Percentiles rank a stretch among this genome's conserved stretches.
Evolutionary conservation across 1,284 basidiomycete species (phyloP).

Genomic region (Cutaneotrichosporon sp.): DNA sequence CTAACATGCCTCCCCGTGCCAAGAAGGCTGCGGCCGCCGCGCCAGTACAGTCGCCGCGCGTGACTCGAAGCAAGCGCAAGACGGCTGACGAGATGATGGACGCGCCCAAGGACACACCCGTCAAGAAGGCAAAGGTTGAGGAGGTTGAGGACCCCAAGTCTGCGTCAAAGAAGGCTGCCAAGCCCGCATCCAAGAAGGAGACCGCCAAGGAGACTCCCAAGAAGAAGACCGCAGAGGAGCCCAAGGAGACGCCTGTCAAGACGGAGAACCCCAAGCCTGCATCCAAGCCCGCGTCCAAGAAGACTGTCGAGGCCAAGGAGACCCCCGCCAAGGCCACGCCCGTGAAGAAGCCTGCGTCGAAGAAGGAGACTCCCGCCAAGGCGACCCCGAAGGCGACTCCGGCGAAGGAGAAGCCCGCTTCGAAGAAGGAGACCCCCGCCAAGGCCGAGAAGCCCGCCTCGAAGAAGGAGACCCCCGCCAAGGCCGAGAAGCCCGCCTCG

Average conservation of each 20-base stretch:
- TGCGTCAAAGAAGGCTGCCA: slow-evolving; percentile 44
- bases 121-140: slow-evolving; percentile 31
- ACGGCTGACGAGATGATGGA: slow-evolving; percentile 46
- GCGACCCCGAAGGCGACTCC: slow-evolving; percentile 25
- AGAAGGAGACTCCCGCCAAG: slow-evolving; percentile 15
- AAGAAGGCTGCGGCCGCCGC: slow-evolving; percentile 26
- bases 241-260: slow-evolving; percentile 7
- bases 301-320: slow-evolving; percentile 13
- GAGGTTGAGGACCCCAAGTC: background rate
- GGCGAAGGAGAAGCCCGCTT: slow-evolving; percentile 20
- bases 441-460: slow-evolving; percentile 11
- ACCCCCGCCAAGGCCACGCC: slow-evolving; percentile 36
- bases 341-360: slow-evolving; percentile 23
- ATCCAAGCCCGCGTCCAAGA: slow-evolving; percentile 30
- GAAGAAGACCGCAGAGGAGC: slow-evolving; percentile 23
- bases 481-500: slow-evolving; percentile 11
- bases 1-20: slow-evolving; percentile 11
- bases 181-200: slow-evolving; percentile 24
- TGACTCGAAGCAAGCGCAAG: slow-evolving; percentile 40
- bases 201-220: slow-evolving; percentile 20
- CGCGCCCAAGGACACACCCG: slow-evolving; percentile 31
- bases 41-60: slow-evolving; percentile 5
- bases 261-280: slow-evolving; percentile 12
- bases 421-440: background rate
- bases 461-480: slow-evolving; percentile 5